phyloP scores from a whole-genome alignment of 305 asterid genomes.

The Striga hermonthica region DNA sequence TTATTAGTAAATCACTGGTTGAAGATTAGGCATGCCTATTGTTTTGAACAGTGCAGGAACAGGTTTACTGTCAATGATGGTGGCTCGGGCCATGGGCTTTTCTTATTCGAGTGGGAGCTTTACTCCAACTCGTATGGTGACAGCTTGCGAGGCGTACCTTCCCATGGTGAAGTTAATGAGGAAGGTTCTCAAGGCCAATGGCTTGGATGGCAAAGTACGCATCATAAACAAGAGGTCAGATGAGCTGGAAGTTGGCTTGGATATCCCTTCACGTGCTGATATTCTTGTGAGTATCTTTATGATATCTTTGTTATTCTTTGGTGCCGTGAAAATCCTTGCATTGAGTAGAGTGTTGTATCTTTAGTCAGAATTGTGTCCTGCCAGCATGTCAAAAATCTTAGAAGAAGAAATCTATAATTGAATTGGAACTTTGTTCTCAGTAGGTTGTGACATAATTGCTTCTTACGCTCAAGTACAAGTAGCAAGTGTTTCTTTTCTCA shows the following conservation, averaged over 20 bases:
- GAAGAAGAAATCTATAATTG: neutral
- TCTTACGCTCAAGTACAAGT: conserved; percentile 11
- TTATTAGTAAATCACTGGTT: conserved; percentile 3
- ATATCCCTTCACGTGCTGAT: conserved; percentile 77
- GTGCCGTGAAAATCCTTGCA: conserved; percentile 6
- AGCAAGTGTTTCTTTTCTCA: no score
- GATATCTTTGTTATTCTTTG: conserved; percentile 4
- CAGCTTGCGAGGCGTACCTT: conserved; percentile 93
- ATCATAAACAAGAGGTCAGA: conserved; percentile 86
- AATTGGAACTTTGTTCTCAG: neutral
- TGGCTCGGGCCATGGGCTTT: conserved; percentile 74
- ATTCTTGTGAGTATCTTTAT: conserved; percentile 62
- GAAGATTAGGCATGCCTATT: neutral
- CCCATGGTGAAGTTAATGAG: conserved; percentile 94
- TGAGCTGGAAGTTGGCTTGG: conserved; percentile 73
- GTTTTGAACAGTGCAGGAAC: conserved; percentile 79
- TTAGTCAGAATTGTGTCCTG: neutral
- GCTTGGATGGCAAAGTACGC: conserved; percentile 59
- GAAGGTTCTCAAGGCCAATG: conserved; percentile 67
- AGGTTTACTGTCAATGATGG: conserved; percentile 91
- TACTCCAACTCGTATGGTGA: conserved; percentile 53
- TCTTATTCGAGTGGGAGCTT: conserved; percentile 35
- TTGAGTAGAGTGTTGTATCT: conserved; percentile 1
- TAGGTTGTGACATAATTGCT: conserved; percentile 16
- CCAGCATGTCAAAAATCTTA: neutral